phyloP scores from a whole-genome alignment of 192 early-diverging fungal genomes.

The Kickxella alabastrina region DNA sequence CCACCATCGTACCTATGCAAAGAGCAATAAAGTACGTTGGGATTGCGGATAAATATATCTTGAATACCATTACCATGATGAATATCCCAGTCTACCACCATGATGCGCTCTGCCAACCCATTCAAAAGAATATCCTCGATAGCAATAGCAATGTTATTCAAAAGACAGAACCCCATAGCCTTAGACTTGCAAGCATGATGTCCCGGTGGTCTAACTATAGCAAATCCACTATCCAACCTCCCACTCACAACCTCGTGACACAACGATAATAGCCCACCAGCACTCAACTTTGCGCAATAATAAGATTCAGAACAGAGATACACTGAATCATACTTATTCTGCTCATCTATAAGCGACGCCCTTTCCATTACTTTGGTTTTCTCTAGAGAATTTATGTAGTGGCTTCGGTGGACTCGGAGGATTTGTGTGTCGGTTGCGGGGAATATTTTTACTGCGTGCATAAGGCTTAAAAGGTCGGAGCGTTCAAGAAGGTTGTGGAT shows the following conservation, averaged over 20 bases:
- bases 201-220: slow-evolving; percentile 88
- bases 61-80: slow-evolving; percentile 97
- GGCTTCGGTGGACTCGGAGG: slow-evolving; percentile 52
- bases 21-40: slow-evolving; percentile 78
- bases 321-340: slow-evolving; percentile 59
- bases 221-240: slow-evolving; percentile 71
- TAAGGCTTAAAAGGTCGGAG: slow-evolving; percentile 49
- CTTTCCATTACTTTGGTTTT: slow-evolving; percentile 50
- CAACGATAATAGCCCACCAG: slow-evolving; percentile 70
- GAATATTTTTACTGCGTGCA: slow-evolving; percentile 14
- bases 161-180: slow-evolving; percentile 84
- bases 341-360: slow-evolving; percentile 38
- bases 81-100: slow-evolving; percentile 94
- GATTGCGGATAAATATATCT: slow-evolving; percentile 70
- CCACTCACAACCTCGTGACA: slow-evolving; percentile 67
- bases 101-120: slow-evolving; percentile 54
- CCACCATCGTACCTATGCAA: slow-evolving; percentile 82
- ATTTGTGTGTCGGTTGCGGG: slow-evolving; percentile 29
- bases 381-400: slow-evolving; percentile 47
- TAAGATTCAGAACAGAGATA: slow-evolving; percentile 65
- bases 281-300: slow-evolving; percentile 65
- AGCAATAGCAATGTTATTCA: slow-evolving; percentile 89
- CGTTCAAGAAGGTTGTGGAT: slow-evolving; percentile 57
- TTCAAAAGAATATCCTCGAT: slow-evolving; percentile 56
- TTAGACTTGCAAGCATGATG: slow-evolving; percentile 81